Percentiles rank a stretch among this genome's conserved stretches.
Conservation (phyloP, 768 basidiomycete genomes). For the Tylopilus cervinicoccineus region DNA sequence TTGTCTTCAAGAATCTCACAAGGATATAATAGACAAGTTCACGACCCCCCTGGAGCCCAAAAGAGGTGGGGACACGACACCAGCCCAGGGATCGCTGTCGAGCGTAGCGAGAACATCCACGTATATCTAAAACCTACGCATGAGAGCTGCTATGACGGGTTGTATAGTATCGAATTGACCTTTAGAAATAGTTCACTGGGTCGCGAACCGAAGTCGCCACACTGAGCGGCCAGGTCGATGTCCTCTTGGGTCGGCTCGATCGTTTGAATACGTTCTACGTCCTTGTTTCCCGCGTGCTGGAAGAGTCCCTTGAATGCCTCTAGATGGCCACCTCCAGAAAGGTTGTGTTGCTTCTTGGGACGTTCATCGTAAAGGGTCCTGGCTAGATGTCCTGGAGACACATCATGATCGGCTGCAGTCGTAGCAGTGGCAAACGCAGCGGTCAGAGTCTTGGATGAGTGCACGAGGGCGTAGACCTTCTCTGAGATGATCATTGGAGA, state of each 20-base stretch:
- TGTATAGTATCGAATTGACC: conserved; percentile 31
- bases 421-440: conserved; percentile 36
- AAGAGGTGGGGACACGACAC: conserved; percentile 59
- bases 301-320: conserved; percentile 18
- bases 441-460: conserved; percentile 37
- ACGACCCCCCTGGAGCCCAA: conserved; percentile 60
- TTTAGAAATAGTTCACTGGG: conserved; percentile 61
- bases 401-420: conserved; percentile 20
- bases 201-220: conserved; percentile 49
- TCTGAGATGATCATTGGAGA: conserved; percentile 27
- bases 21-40: conserved; percentile 57
- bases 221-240: conserved; percentile 42
- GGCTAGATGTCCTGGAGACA: conserved; percentile 35
- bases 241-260: conserved; percentile 36
- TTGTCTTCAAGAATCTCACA: conserved; percentile 30
- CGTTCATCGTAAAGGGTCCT: conserved; percentile 34
- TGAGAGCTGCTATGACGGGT: not conserved
- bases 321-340: conserved; percentile 14
- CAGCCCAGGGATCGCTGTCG: conserved; percentile 49
- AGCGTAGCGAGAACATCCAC: conserved; percentile 57
- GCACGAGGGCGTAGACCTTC: conserved; percentile 30
- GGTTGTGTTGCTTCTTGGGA: conserved; percentile 27
- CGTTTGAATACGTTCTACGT: conserved; percentile 17
- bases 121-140: conserved; percentile 45
- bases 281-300: conserved; percentile 15